These are phyloP conservation scores for Blakeslea trispora DNA, from an alignment of 371 early-diverging fungal genomes.

Conservation along the genomic window DNA sequence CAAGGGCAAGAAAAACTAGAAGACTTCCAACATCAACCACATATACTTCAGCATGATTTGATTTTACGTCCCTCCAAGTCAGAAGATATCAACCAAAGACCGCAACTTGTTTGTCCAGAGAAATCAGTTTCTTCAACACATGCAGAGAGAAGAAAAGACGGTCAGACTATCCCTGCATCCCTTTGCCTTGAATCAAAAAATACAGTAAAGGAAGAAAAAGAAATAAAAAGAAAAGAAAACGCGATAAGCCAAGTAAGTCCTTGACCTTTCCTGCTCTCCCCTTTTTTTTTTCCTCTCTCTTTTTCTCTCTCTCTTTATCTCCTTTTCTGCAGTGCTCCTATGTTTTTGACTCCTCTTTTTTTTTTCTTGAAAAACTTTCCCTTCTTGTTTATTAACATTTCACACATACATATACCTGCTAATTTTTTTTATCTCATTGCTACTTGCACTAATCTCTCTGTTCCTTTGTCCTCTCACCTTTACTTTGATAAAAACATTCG, in stretches of 20 bases:
- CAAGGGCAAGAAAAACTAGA: conserved; percentile 3
- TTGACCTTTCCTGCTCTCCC: background rate
- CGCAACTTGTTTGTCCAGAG: conserved; percentile 13
- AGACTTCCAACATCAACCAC: background rate
- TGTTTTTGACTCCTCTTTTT: background rate
- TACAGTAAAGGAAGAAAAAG: conserved; percentile 4
- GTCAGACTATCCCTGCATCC: conserved; percentile 15
- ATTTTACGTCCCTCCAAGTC: conserved; percentile 20
- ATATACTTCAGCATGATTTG: background rate
- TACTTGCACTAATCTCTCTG: too few relatives aligned
- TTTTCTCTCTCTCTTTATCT: background rate
- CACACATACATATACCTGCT: too few relatives aligned
- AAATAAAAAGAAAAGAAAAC: background rate
- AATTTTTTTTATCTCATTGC: too few relatives aligned
- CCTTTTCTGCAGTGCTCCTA: background rate
- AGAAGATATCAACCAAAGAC: conserved; percentile 8
- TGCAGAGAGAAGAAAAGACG: conserved; percentile 11
- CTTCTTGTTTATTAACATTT: too few relatives aligned
- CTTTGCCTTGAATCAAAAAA: conserved; percentile 2
- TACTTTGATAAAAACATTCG: too few relatives aligned
- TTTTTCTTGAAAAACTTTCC: background rate
- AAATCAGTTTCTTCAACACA: conserved; percentile 16
- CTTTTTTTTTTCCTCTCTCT: background rate
- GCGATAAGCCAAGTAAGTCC: background rate
- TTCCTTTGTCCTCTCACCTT: background rate